These are phyloP conservation scores for Domatiomyces globalis DNA, from an alignment of 2,329 filamentous ascomycete genomes.

Conservation along the genomic window DNA sequence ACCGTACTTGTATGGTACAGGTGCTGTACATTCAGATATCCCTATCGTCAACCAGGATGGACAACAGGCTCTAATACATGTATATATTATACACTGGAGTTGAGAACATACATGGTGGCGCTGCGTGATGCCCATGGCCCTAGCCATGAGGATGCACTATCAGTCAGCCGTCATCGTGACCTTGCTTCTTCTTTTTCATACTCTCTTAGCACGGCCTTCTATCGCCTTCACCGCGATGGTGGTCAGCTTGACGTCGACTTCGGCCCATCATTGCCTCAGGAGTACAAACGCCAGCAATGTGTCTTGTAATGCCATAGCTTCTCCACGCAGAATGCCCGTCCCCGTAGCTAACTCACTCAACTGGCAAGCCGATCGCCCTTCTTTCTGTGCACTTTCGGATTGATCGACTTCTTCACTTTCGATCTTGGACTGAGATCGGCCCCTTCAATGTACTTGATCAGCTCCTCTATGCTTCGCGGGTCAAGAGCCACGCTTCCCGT, in stretches of 20 bases:
- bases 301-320: background rate
- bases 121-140: too few relatives aligned
- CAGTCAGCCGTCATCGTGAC: background rate
- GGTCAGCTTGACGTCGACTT: background rate
- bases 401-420: slow-evolving; percentile 28
- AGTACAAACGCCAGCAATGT: background rate
- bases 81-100: background rate
- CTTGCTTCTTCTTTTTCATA: background rate
- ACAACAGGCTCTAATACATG: background rate
- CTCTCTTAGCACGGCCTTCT: background rate
- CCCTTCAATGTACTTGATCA: slow-evolving; percentile 90
- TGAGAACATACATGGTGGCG: background rate
- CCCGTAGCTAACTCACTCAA: slow-evolving; percentile 6
- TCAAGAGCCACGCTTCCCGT: slow-evolving; percentile 42
- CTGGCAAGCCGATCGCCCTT: slow-evolving; percentile 11
- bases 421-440: slow-evolving; percentile 27
- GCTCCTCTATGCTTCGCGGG: slow-evolving; percentile 76
- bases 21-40: too few relatives aligned
- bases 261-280: background rate
- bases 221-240: background rate
- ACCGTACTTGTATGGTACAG: background rate
- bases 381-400: slow-evolving; percentile 15
- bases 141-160: background rate
- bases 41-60: background rate
- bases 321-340: background rate